Percentiles rank a stretch among this genome's conserved stretches.
These are phyloP conservation scores for Fagus crenata DNA, from an alignment of 306 rosid genomes.

Conservation along the genomic window DNA sequence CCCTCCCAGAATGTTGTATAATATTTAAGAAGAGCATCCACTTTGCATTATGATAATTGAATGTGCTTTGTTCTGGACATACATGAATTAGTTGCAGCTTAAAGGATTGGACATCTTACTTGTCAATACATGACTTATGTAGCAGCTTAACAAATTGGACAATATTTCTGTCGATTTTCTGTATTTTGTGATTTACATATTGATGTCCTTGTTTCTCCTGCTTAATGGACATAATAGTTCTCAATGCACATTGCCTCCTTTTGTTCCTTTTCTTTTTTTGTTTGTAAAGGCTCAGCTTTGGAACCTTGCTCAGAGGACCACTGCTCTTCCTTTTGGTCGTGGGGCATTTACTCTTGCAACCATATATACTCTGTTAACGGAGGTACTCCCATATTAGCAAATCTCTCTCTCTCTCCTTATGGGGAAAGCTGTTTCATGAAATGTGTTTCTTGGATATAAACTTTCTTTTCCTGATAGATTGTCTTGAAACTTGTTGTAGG, in stretches of 20 bases:
- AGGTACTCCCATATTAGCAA: slow-evolving; percentile 48
- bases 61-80: background rate
- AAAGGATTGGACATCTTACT: background rate
- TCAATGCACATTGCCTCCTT: background rate
- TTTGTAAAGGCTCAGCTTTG: slow-evolving; percentile 79
- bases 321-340: slow-evolving; percentile 93
- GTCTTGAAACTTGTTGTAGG: slow-evolving; percentile 46
- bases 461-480: slow-evolving; percentile 29
- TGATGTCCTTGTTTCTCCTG: slow-evolving; percentile 10
- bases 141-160: background rate
- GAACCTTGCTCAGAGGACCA: slow-evolving; percentile 97
- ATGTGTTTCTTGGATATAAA: slow-evolving; percentile 1
- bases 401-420: slow-evolving; percentile 1
- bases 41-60: background rate
- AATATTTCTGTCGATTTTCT: background rate
- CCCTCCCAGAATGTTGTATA: background rate
- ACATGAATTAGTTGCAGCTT: background rate
- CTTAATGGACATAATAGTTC: background rate
- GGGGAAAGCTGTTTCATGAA: slow-evolving; percentile 13
- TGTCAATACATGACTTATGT: background rate
- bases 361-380: slow-evolving; percentile 90
- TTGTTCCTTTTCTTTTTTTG: slow-evolving; percentile 20
- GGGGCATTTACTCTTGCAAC: slow-evolving; percentile 98
- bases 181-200: background rate
- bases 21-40: background rate